phyloP scores from a whole-genome alignment of 2,329 filamentous ascomycete species.

The Sclerotinia borealis region DNA sequence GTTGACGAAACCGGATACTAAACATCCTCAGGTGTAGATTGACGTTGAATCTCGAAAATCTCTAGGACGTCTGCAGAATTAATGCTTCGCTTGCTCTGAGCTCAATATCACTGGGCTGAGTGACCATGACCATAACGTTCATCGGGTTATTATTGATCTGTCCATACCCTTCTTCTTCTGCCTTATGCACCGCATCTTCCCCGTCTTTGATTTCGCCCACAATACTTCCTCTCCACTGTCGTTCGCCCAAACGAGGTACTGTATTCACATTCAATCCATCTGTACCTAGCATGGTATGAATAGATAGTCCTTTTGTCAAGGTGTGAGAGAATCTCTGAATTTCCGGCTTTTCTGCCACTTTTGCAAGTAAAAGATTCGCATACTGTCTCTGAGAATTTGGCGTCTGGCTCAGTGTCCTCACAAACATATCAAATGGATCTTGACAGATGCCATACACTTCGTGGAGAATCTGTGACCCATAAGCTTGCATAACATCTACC shows the following conservation, averaged over 20 bases:
- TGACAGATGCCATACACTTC: conserved; percentile 30
- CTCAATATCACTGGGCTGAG: not conserved
- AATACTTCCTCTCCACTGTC: conserved; percentile 23
- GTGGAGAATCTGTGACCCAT: conserved; percentile 18
- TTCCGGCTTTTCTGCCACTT: conserved; percentile 37
- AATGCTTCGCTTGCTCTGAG: not conserved
- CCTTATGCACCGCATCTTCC: not conserved
- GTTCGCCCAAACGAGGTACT: not conserved
- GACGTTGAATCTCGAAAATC: not conserved
- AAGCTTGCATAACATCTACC: conserved; percentile 40
- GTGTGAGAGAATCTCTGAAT: conserved; percentile 22
- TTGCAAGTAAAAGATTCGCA: conserved; percentile 39
- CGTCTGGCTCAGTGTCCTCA: conserved; percentile 39
- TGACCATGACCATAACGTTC: not conserved
- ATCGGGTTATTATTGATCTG: not conserved
- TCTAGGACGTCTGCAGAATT: not conserved
- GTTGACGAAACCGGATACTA: not conserved
- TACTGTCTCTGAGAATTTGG: conserved; percentile 41
- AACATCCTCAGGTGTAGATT: not conserved
- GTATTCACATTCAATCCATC: not conserved
- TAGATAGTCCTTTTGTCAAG: conserved; percentile 13
- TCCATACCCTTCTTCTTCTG: not conserved
- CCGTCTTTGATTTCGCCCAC: conserved; percentile 20
- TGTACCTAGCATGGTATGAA: not conserved
- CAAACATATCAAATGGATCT: conserved; percentile 41